These are phyloP conservation scores for Cynanchum wilfordii DNA, from an alignment of 257 asterid species.

Conservation along the genomic window DNA sequence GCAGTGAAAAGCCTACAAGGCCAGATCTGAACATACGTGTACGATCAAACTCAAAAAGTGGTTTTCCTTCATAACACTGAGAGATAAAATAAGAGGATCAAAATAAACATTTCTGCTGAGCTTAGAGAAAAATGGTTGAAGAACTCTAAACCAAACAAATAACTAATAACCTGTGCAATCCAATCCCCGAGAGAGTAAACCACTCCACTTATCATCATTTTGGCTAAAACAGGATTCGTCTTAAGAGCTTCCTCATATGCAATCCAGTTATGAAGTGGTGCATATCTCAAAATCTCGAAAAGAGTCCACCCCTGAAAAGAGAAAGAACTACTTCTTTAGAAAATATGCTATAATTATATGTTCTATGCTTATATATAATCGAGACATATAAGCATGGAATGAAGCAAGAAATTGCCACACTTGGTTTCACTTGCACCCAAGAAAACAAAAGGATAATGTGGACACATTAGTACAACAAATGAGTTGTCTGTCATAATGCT, in stretches of 20 bases:
- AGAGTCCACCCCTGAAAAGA: conserved; percentile 74
- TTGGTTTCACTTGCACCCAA: neutral
- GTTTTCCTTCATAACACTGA: conserved; percentile 90
- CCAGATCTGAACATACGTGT: conserved; percentile 75
- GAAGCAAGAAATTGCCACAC: neutral
- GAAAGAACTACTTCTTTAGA: conserved; percentile 12
- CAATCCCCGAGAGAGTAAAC: conserved; percentile 81
- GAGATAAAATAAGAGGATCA: conserved; percentile 7
- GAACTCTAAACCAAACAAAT: neutral
- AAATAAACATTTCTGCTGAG: neutral
- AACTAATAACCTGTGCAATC: conserved; percentile 78
- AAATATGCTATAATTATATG: neutral
- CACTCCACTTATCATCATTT: conserved; percentile 85
- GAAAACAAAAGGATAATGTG: neutral
- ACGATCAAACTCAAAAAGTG: conserved; percentile 71
- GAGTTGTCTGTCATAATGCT: neutral
- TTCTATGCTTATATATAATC: neutral
- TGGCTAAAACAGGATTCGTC: conserved; percentile 72
- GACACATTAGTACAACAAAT: neutral
- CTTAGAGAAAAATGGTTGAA: neutral
- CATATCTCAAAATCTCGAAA: conserved; percentile 71
- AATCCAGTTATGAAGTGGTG: conserved; percentile 82
- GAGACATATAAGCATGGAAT: neutral
- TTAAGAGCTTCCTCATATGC: conserved; percentile 86
- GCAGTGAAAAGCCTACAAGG: conserved; percentile 65